Base-by-base conservation (phyloP, 164 flowering plant genomes). In the Taxillus chinensis region DNA sequence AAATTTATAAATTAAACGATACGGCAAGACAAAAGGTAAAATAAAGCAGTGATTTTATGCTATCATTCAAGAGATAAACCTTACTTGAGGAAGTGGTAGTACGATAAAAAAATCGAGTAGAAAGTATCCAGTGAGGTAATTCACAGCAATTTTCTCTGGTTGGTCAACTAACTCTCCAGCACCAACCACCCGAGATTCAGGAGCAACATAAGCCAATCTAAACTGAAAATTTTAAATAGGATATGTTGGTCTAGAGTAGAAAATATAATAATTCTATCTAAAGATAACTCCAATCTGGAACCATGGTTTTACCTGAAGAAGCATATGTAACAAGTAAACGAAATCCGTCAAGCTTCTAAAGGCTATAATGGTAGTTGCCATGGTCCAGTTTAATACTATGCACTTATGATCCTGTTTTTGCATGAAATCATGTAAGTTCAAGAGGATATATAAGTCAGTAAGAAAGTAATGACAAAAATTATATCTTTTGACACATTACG, bases 1-100 rank as follows among this genome's bases (percentile, higher is more conserved):
- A 27, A 27, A 27, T 27, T 27, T 27, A 27, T 27, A 27, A 27
- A 27, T 27, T 27, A 27, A 27, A 27, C 27, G 27, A 27, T 27
- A 27, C 27, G 27, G 27, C 27, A 27, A 27, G 27, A 27, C 27
- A 27, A 27, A 27, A 27, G 27, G 27, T 27, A 27, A 48, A 3
- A 48, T 7, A 48, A 7, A 7, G 3, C 51, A 48, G 12, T 7
- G 51, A 7, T 8, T 3, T 48, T 8, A 48, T 48, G 10, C 12
- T 48, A 48, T 8, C 51, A 48, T 48, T 48, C 12, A 56, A 39
- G 59, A 68, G 15, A 53, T 27, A 39, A 62, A 67, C 17, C 63
- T 67, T 75, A 89, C 98, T 73, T 92, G 96, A 39, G 98, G 96
- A 62, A 92, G 88, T 41, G 98, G 98, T 11, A 92, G 64, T 27